Percentiles rank a stretch among this genome's conserved stretches.
phyloP scores from a whole-genome alignment of 768 basidiomycete genomes.

The Boletus vermiculosoides region DNA sequence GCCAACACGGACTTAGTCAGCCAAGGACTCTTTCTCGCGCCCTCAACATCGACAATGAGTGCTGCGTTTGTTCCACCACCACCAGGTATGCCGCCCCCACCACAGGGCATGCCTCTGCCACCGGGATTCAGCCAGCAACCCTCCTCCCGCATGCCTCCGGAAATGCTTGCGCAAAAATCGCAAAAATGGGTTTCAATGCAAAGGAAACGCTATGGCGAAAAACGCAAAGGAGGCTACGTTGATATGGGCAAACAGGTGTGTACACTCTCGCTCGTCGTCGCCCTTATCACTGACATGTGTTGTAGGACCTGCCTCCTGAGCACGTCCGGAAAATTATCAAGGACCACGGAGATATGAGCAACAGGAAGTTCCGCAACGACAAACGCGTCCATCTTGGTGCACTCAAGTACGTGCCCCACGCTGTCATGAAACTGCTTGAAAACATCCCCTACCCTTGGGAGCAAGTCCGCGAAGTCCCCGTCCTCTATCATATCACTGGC shows the following conservation, averaged over 20 bases:
- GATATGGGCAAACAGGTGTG: conserved; percentile 92
- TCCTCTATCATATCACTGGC: conserved; percentile 98
- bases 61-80: conserved; percentile 37
- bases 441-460: conserved; percentile 99
- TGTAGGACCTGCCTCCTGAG: conserved; percentile 90
- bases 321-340: conserved; percentile 99
- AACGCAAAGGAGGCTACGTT: conserved; percentile 83
- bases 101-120: conserved; percentile 43
- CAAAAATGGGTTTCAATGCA: conserved; percentile 97
- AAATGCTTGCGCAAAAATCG: conserved; percentile 85
- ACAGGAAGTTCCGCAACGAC: conserved; percentile 98
- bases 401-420: conserved; percentile 97
- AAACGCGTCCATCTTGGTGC: conserved; percentile 99
- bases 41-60: conserved; percentile 35
- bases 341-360: conserved; percentile 99
- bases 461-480: conserved; percentile 98
- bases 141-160: conserved; percentile 49
- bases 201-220: conserved; percentile 88
- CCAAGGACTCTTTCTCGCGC: conserved; percentile 19
- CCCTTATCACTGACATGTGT: conserved; percentile 8
- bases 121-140: conserved; percentile 33
- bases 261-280: not conserved
- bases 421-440: conserved; percentile 98
- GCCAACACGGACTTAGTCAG: conserved; percentile 23
- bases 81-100: conserved; percentile 42